Evolutionary conservation across 768 basidiomycete species (phyloP).

Genomic region (Mycena chlorophos): DNA sequence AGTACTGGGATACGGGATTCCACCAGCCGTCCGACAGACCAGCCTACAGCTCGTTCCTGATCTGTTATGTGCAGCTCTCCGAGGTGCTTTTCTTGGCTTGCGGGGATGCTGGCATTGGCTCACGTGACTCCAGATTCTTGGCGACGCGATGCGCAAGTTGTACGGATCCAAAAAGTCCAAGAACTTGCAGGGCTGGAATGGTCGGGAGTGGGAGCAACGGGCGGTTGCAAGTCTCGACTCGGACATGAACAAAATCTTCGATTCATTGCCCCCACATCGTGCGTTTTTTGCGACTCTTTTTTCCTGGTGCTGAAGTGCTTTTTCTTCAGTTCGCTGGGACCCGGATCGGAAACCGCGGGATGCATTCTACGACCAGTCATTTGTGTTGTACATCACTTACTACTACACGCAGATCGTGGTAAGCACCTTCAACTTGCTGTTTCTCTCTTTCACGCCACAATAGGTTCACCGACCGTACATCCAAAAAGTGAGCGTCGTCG

Average conservation of each 20-base stretch:
- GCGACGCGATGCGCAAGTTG: slow-evolving; percentile 13
- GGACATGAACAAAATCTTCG: slow-evolving; percentile 51
- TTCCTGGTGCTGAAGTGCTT: background rate
- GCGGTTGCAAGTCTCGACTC: slow-evolving; percentile 54
- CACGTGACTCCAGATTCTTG: slow-evolving; percentile 4
- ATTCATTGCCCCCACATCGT: slow-evolving; percentile 48
- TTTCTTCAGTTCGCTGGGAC: slow-evolving; percentile 37
- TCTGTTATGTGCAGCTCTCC: slow-evolving; percentile 38
- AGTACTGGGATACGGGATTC: slow-evolving; percentile 54
- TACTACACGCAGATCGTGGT: slow-evolving; percentile 52
- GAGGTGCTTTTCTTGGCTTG: slow-evolving; percentile 31
- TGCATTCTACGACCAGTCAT: slow-evolving; percentile 36
- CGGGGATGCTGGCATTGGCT: background rate
- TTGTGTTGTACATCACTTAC: slow-evolving; percentile 31
- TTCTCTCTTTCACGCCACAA: slow-evolving; percentile 21
- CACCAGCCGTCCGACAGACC: slow-evolving; percentile 46
- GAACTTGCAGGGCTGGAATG: slow-evolving; percentile 33
- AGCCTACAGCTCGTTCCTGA: slow-evolving; percentile 38
- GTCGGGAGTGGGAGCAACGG: slow-evolving; percentile 39
- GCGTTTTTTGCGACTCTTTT: slow-evolving; percentile 3
- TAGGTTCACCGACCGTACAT: slow-evolving; percentile 26
- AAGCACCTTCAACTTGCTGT: slow-evolving; percentile 58
- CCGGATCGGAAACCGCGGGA: slow-evolving; percentile 30
- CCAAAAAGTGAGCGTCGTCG: slow-evolving; percentile 2
- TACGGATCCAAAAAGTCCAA: slow-evolving; percentile 39